Conservation (phyloP, 1,139 yeast species). For the Candida frijolesensis region DNA sequence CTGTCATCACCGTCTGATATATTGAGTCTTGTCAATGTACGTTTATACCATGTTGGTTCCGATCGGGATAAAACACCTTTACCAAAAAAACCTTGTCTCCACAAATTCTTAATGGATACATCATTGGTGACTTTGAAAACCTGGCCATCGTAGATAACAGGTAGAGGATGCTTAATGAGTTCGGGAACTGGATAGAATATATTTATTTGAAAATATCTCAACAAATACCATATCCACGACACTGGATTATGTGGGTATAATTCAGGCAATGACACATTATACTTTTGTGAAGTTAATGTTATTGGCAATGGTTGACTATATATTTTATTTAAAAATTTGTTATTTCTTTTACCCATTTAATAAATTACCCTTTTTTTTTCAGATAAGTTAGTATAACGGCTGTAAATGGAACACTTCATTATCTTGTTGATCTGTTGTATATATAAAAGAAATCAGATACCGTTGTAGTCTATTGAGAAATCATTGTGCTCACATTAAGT, state of each 20-base stretch:
- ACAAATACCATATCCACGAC: slow-evolving; percentile 54
- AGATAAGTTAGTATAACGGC: slow-evolving; percentile 18
- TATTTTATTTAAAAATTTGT: slow-evolving; percentile 32
- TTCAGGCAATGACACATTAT: slow-evolving; percentile 43
- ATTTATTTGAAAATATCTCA: slow-evolving; percentile 30
- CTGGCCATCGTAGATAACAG: slow-evolving; percentile 32
- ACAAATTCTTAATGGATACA: slow-evolving; percentile 57
- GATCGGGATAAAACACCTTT: slow-evolving; percentile 88
- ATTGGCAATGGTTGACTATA: slow-evolving; percentile 54
- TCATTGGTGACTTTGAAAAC: slow-evolving; percentile 48
- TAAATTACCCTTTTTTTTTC: slow-evolving; percentile 1
- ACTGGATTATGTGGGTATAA: slow-evolving; percentile 59
- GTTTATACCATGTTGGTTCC: slow-evolving; percentile 84
- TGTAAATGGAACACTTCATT: neutral
- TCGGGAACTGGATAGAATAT: slow-evolving; percentile 31
- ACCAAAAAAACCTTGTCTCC: slow-evolving; percentile 93
- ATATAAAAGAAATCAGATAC: slow-evolving; percentile 71
- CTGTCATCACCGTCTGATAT: slow-evolving; percentile 18
- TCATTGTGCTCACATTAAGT: slow-evolving; percentile 71
- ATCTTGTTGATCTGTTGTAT: neutral
- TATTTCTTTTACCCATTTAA: slow-evolving; percentile 21
- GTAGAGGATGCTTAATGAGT: slow-evolving; percentile 19
- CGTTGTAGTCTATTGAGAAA: slow-evolving; percentile 98
- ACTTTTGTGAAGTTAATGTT: slow-evolving; percentile 34
- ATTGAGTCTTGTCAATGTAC: slow-evolving; percentile 56